These are phyloP conservation scores for Scenedesmus sp. DNA, from an alignment of 163 green algal genomes.

Conservation along the genomic window DNA sequence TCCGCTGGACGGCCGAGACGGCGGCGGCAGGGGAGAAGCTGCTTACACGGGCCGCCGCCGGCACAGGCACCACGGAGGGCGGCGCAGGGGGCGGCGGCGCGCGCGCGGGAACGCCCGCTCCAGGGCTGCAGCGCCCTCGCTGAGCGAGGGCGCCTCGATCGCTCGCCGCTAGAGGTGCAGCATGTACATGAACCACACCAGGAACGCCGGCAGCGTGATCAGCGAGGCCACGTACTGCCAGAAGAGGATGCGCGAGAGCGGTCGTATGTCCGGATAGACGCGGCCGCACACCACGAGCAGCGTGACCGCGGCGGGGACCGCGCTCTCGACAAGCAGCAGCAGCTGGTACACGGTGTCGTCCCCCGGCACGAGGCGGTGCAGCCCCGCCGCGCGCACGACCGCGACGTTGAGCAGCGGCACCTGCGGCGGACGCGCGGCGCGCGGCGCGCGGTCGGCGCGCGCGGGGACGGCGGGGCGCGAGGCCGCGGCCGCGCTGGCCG, in stretches of 20 bases:
- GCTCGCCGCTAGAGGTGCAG: slow-evolving; percentile 22
- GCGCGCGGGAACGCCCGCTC: no score
- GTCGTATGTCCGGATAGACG: slow-evolving; percentile 33
- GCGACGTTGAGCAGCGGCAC: slow-evolving; percentile 36
- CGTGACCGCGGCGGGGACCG: slow-evolving; percentile 36
- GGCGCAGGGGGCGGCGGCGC: no score
- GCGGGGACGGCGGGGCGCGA: no score
- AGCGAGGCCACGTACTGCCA: slow-evolving; percentile 42
- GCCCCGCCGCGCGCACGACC: slow-evolving; percentile 1
- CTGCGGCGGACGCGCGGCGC: background rate
- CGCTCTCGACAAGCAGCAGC: slow-evolving; percentile 33
- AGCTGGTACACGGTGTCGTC: slow-evolving; percentile 35
- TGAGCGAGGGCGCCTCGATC: background rate
- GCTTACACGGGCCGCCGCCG: no score
- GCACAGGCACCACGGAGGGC: no score
- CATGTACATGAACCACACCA: slow-evolving; percentile 43
- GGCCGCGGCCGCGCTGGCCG: no score
- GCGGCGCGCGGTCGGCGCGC: no score
- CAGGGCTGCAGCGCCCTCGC: no score
- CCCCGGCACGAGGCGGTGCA: slow-evolving; percentile 13
- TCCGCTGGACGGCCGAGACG: no score
- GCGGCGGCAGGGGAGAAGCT: no score
- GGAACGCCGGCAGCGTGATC: slow-evolving; percentile 35
- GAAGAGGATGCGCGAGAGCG: slow-evolving; percentile 35
- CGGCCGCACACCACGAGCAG: slow-evolving; percentile 38